A percentile compares a stretch with the other conserved stretches of the same genome.
Evolutionary conservation across 768 basidiomycete species (phyloP).

Genomic region (Dendrothele bispora): DNA sequence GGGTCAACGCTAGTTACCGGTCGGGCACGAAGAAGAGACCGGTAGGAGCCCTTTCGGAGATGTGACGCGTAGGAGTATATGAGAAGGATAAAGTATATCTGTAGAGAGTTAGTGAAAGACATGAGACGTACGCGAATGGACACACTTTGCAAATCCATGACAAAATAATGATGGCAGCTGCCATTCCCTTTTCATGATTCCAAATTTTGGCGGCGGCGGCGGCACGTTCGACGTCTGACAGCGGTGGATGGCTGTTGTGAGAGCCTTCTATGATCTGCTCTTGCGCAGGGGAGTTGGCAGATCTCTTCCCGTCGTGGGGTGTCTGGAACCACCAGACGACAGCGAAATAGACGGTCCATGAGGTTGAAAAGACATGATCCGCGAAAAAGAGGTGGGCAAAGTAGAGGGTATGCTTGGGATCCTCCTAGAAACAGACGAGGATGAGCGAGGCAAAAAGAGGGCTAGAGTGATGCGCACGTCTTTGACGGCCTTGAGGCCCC

Average conservation of each 20-base stretch:
- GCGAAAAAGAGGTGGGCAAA: slow-evolving; percentile 91
- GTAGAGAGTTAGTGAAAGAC: slow-evolving; percentile 3
- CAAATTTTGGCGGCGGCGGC: slow-evolving; percentile 81
- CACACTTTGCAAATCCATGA: slow-evolving; percentile 90
- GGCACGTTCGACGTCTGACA: slow-evolving; percentile 61
- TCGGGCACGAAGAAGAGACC: slow-evolving; percentile 66
- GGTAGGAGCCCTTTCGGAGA: slow-evolving; percentile 89
- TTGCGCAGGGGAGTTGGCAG: slow-evolving; percentile 86
- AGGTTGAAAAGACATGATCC: slow-evolving; percentile 87
- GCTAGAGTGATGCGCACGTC: slow-evolving; percentile 53
- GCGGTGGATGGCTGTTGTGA: slow-evolving; percentile 49
- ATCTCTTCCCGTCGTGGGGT: slow-evolving; percentile 85
- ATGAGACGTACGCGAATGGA: not conserved
- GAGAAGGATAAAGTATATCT: slow-evolving; percentile 90
- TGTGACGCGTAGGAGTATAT: slow-evolving; percentile 94
- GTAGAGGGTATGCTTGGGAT: slow-evolving; percentile 78
- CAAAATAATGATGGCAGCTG: slow-evolving; percentile 70
- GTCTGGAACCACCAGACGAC: slow-evolving; percentile 89
- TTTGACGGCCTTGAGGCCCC: slow-evolving; percentile 87
- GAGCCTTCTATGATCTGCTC: slow-evolving; percentile 74
- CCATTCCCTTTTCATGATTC: slow-evolving; percentile 86
- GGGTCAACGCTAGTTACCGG: slow-evolving; percentile 29
- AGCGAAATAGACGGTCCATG: slow-evolving; percentile 92
- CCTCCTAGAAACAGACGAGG: slow-evolving; percentile 63
- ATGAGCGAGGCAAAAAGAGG: slow-evolving; percentile 8